Base-by-base conservation (phyloP, 2,329 filamentous ascomycete genomes). In the Pyrenophora seminiperda region DNA sequence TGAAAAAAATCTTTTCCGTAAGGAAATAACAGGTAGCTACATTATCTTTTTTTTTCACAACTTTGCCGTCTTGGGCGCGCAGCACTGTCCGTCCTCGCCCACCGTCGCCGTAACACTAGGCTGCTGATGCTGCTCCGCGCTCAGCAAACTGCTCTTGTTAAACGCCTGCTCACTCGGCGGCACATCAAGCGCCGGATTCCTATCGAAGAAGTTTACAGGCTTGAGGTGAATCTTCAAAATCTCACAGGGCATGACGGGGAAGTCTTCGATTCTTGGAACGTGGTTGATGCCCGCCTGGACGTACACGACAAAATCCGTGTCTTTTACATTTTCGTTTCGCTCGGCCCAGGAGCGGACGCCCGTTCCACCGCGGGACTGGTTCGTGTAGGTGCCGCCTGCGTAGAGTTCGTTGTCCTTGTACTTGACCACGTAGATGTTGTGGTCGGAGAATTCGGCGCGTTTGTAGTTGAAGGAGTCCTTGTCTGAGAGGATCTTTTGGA, bases 281-380 rank as follows among this genome's bases (percentile, higher is more conserved):
- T 84, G 81, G 20, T 82, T 84, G 50, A 84, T 77, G 15, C 81
- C 81, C 24, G 83, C 82, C 59, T 84, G 81, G 14, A 83, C 67
- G 50, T 77, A 85, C 41, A 82, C 73, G 3, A 84, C 82, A 13
- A 84, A 73, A 61, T 85, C 81, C 3, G 78, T 76, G 50, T 84
- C 80, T 47, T 79, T 76, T 41, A 83, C 79, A 38, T 73, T 73
- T 48, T 83, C 81, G 48, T 79, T 76, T n/a, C 79, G 73, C 13
- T 77, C 73, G 0, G 78, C 80, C 75, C 78, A 81, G 33, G 70
- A 66, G 48, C 75, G 68, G 31, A 80, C 80, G 51, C 80, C 73
- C 17, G 72, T 74, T 47, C 79, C 69, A 47, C 81, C 76, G 58
- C 79, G 70, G 29, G 82, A 86, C 65, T 86, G 83, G 58, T 83